Evolutionary conservation across 78 protist species (phyloP).

Genomic region (Polysphondylium violaceum): DNA sequence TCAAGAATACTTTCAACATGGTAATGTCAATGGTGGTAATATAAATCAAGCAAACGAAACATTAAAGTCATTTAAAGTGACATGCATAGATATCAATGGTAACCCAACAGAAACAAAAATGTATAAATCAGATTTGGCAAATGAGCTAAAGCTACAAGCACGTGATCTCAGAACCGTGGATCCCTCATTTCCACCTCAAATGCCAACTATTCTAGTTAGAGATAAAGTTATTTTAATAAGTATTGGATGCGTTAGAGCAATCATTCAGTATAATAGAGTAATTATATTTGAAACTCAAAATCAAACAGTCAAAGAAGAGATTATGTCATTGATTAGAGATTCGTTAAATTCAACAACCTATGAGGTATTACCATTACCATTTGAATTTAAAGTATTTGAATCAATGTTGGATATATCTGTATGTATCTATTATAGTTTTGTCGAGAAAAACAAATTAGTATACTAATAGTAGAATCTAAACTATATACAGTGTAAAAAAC

Average conservation of each 20-base stretch:
- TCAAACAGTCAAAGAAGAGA: background rate
- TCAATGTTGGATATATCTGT: constrained; percentile 38
- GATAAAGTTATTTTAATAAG: constrained; percentile 47
- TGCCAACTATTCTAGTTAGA: constrained; percentile 72
- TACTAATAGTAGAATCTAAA: background rate
- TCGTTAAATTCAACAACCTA: constrained; percentile 9
- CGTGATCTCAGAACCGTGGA: constrained; percentile 67
- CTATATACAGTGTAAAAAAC: constrained; percentile 35
- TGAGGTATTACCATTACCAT: constrained; percentile 48
- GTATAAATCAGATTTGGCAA: constrained; percentile 24
- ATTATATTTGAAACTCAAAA: constrained; percentile 57
- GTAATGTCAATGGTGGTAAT: background rate
- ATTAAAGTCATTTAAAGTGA: constrained; percentile 42
- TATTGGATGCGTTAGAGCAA: constrained; percentile 61
- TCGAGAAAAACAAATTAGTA: background rate
- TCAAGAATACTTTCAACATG: background rate
- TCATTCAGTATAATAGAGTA: constrained; percentile 42
- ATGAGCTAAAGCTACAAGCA: constrained; percentile 60
- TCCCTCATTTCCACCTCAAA: constrained; percentile 61
- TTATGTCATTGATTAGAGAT: constrained; percentile 5
- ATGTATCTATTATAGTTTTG: background rate
- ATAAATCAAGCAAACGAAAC: background rate
- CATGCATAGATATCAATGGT: constrained; percentile 31
- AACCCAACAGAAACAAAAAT: constrained; percentile 22
- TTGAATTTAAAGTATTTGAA: constrained; percentile 68